phyloP scores from a whole-genome alignment of 306 rosid genomes.

The Canavalia ensiformis region DNA sequence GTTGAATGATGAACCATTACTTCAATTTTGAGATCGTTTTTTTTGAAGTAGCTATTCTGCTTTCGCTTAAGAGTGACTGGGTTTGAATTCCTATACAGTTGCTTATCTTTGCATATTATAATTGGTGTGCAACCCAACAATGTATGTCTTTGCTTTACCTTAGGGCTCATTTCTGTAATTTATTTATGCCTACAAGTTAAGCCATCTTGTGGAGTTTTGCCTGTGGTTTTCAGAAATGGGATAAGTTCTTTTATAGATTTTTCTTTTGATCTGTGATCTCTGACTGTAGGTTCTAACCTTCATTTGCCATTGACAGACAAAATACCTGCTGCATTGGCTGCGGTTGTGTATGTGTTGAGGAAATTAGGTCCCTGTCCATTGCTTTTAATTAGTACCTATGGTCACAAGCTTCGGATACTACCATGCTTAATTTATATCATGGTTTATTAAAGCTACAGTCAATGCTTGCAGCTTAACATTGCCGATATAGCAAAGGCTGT shows the following conservation, averaged over 20 bases:
- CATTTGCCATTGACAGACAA: background rate
- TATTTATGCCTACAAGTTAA: conserved; percentile 20
- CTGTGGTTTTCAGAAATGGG: conserved; percentile 26
- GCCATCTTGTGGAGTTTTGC: conserved; percentile 19
- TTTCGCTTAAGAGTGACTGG: conserved; percentile 14
- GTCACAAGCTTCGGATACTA: background rate
- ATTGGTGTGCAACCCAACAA: background rate
- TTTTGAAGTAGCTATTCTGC: conserved; percentile 15
- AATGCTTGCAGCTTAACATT: conserved; percentile 29
- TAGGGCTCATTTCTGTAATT: conserved; percentile 7
- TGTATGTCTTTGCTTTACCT: conserved; percentile 4
- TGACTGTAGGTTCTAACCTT: background rate
- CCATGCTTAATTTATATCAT: conserved; percentile 7
- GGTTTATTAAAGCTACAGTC: conserved; percentile 28
- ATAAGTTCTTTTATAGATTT: background rate
- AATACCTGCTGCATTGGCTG: conserved; percentile 9
- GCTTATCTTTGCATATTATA: conserved; percentile 22
- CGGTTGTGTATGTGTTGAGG: conserved; percentile 7
- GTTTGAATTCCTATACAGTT: conserved; percentile 4
- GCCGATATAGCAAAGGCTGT: background rate
- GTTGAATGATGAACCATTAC: background rate
- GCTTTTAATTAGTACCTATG: conserved; percentile 8
- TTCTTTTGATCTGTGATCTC: conserved; percentile 8
- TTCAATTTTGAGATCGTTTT: background rate
- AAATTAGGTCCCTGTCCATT: background rate